A percentile compares a stretch with the other conserved stretches of the same genome.
Evolutionary conservation across 345 rosid genomes (phyloP).

Genomic region (Salix suchowensis): DNA sequence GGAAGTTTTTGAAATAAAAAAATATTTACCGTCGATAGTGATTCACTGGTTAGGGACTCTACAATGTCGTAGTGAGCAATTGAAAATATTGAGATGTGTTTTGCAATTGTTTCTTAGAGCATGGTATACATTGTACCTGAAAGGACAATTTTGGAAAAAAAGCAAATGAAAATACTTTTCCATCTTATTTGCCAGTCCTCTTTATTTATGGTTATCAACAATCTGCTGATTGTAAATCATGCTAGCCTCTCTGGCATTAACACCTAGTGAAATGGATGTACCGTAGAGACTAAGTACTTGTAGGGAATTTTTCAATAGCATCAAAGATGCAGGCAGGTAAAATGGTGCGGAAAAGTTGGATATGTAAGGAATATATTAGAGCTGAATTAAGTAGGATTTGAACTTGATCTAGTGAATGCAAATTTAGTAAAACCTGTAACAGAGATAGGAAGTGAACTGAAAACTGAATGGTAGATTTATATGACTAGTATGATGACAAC

Average conservation of each 20-base stretch:
- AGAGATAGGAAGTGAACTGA: background rate
- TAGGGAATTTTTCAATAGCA: background rate
- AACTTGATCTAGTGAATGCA: background rate
- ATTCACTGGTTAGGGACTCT: background rate
- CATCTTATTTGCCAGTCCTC: background rate
- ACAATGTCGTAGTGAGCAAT: background rate
- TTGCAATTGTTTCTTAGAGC: background rate
- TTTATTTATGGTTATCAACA: background rate
- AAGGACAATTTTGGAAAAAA: background rate
- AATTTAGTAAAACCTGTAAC: background rate
- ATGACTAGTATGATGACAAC: too few relatives aligned
- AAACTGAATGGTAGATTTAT: background rate
- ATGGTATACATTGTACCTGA: background rate
- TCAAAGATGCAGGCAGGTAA: background rate
- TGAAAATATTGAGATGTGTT: too few relatives aligned
- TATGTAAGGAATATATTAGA: background rate
- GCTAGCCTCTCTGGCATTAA: background rate
- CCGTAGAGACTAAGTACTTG: background rate
- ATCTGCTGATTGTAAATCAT: background rate
- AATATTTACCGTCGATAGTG: too few relatives aligned
- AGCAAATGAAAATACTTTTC: background rate
- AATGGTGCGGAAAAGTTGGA: background rate
- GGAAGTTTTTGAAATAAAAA: background rate
- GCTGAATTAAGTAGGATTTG: background rate
- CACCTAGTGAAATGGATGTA: background rate